Evolutionary conservation across 139 green algal genomes (phyloP).

Genomic region (Volvox africanus): DNA sequence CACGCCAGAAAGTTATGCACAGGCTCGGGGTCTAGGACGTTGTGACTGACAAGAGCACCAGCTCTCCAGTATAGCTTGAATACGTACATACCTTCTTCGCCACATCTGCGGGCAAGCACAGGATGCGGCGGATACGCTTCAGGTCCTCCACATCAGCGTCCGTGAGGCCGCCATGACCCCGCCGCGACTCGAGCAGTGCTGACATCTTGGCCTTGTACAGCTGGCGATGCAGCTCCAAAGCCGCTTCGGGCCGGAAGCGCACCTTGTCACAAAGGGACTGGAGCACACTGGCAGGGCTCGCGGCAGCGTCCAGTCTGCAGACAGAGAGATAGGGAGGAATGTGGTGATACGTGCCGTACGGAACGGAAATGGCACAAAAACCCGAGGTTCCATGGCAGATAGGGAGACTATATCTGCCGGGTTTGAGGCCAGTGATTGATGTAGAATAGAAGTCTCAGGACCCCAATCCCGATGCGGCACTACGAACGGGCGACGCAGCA

Average conservation of each 20-base stretch:
- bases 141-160: constrained; percentile 85
- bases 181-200: constrained; percentile 16
- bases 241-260: constrained; percentile 82
- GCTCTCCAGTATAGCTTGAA: no score
- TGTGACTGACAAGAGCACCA: no score
- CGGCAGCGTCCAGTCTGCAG: constrained; percentile 65
- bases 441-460: no score
- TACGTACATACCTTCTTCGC: constrained; percentile 49
- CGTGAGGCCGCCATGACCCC: constrained; percentile 59
- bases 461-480: no score
- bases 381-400: no score
- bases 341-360: no score
- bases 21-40: no score
- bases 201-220: constrained; percentile 89
- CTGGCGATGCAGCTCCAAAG: constrained; percentile 83
- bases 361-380: no score
- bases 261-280: constrained; percentile 82
- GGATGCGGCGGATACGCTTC: constrained; percentile 79
- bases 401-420: no score
- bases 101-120: constrained; percentile 85
- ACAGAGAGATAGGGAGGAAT: not conserved
- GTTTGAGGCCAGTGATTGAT: no score
- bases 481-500: no score
- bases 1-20: no score
- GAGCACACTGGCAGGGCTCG: constrained; percentile 77